Evolutionary conservation across 2,329 filamentous ascomycete species (phyloP).

Genomic region (Gaeumannomyces tritici): DNA sequence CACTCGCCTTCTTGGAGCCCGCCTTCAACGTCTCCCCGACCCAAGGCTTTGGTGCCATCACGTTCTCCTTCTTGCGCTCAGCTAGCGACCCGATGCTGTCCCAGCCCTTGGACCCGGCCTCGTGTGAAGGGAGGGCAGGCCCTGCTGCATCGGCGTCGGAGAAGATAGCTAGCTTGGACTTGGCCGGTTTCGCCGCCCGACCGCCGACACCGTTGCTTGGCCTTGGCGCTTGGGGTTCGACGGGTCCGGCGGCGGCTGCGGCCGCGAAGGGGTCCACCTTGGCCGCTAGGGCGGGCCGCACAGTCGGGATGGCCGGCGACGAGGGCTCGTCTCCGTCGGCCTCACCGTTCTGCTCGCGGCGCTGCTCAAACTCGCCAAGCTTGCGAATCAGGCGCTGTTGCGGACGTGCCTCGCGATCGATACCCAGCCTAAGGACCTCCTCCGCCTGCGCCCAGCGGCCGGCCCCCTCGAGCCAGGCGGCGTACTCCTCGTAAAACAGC

Average conservation of each 20-base stretch:
- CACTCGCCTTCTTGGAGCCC: conserved; percentile 65
- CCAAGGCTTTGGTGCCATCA: conserved; percentile 79
- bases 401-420: conserved; percentile 80
- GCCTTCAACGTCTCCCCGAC: conserved; percentile 82
- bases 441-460: conserved; percentile 84
- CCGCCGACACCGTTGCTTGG: conserved; percentile 36
- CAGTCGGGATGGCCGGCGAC: conserved; percentile 76
- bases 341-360: conserved; percentile 47
- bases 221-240: conserved; percentile 52
- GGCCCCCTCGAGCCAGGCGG: conserved; percentile 79
- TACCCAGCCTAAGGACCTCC: conserved; percentile 83
- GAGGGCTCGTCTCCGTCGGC: conserved; percentile 50
- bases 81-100: conserved; percentile 80
- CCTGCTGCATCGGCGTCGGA: conserved; percentile 61
- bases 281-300: conserved; percentile 73
- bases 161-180: conserved; percentile 84
- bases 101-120: conserved; percentile 64
- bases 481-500: conserved; percentile 94
- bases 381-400: conserved; percentile 75
- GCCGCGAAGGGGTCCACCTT: conserved; percentile 76
- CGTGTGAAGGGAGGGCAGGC: conserved; percentile 43
- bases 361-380: conserved; percentile 81
- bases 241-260: conserved; percentile 32
- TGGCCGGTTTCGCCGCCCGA: conserved; percentile 52
- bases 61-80: conserved; percentile 91